phyloP scores from a whole-genome alignment of 2,329 filamentous ascomycete species.

The Apiospora kogelbergensis region DNA sequence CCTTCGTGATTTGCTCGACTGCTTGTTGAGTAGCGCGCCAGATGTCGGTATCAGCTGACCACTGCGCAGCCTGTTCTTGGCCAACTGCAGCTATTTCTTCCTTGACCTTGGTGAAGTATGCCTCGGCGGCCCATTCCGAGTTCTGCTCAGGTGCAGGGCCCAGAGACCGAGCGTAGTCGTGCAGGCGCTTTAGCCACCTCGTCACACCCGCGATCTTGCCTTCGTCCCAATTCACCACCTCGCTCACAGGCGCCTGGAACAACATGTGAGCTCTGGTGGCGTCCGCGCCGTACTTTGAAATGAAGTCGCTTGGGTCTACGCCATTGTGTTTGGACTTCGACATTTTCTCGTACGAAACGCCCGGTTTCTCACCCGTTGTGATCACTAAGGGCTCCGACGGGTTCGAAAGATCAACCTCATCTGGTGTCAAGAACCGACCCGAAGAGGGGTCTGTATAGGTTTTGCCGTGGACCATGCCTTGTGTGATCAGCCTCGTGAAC shows the following conservation, averaged over 20 bases:
- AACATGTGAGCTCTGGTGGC: conserved; percentile 83
- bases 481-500: conserved; percentile 78
- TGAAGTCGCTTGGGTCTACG: conserved; percentile 74
- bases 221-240: conserved; percentile 87
- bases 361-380: conserved; percentile 57
- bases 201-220: conserved; percentile 78
- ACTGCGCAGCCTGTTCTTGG: conserved; percentile 27
- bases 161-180: conserved; percentile 51
- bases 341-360: conserved; percentile 83
- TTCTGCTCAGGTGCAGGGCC: conserved; percentile 14
- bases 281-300: conserved; percentile 76
- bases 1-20: conserved; percentile 65
- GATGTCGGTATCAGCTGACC: conserved; percentile 50
- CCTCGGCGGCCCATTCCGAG: conserved; percentile 25
- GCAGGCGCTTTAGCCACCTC: conserved; percentile 72
- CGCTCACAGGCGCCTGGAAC: conserved; percentile 82
- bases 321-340: conserved; percentile 94
- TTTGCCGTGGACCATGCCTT: conserved; percentile 91
- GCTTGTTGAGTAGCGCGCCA: conserved; percentile 69
- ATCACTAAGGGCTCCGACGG: conserved; percentile 59
- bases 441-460: conserved; percentile 75
- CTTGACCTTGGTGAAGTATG: conserved; percentile 38
- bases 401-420: conserved; percentile 67
- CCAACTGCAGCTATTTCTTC: conserved; percentile 31
- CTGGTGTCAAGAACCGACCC: conserved; percentile 73